Percentiles rank a stretch among this genome's conserved stretches.
These are phyloP conservation scores for Pseudonitzschia multistriata DNA, from an alignment of 108 stramenopile genomes.

Conservation along the genomic window DNA sequence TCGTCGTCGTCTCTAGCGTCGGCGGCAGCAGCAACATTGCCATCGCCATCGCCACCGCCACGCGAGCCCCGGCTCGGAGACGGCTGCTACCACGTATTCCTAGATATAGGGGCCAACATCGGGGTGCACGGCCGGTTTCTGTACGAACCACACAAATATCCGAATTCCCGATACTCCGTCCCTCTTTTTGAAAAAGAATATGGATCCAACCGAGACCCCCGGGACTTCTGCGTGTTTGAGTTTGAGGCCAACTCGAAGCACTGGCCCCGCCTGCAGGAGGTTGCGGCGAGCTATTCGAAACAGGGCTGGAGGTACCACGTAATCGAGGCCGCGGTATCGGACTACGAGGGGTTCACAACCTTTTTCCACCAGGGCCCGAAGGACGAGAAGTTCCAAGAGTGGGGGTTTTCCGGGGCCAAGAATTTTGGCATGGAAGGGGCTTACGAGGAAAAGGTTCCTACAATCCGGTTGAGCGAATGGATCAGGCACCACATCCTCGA, in stretches of 20 bases:
- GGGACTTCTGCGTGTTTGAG: slow-evolving; percentile 33
- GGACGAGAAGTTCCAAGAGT: slow-evolving; percentile 9
- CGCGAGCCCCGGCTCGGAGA: slow-evolving; percentile 23
- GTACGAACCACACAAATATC: slow-evolving; percentile 36
- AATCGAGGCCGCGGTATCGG: slow-evolving; percentile 23
- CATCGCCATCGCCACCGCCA: too few species aligned
- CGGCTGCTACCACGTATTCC: slow-evolving; percentile 37
- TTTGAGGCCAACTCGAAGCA: slow-evolving; percentile 39
- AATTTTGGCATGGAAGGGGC: neutral
- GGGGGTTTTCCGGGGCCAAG: slow-evolving; percentile 25
- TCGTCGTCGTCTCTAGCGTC: too few species aligned
- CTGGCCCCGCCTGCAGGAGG: neutral
- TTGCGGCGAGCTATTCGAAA: slow-evolving; percentile 22
- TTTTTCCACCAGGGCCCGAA: slow-evolving; percentile 30
- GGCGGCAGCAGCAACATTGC: too few species aligned
- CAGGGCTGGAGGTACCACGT: slow-evolving; percentile 33
- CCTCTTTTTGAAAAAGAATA: slow-evolving; percentile 24
- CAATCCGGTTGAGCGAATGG: slow-evolving; percentile 33
- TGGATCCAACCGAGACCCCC: slow-evolving; percentile 22
- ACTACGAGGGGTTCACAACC: slow-evolving; percentile 20
- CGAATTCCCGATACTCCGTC: neutral
- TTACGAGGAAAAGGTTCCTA: slow-evolving; percentile 21
- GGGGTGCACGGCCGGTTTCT: slow-evolving; percentile 38
- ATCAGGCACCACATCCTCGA: slow-evolving; percentile 30
- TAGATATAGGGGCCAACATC: slow-evolving; percentile 42